Evolutionary conservation across 768 basidiomycete species (phyloP), one percentile per base, ranked within the genome.

Genomic region (Russula ochroleuca): DNA sequence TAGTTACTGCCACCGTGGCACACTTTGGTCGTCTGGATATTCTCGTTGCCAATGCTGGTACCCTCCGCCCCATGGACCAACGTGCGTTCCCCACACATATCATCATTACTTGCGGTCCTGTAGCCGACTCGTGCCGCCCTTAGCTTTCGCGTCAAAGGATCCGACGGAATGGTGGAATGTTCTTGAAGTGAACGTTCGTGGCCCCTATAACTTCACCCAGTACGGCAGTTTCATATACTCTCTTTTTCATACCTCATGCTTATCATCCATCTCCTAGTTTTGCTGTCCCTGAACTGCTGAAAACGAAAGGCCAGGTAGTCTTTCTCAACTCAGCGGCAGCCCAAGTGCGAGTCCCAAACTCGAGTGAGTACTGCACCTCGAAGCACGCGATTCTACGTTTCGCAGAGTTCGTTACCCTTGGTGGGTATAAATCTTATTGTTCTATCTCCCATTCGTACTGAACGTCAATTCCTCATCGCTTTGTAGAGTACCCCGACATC

Each of bases 171-270:
- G 65, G 65, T 66, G 61, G 65, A 45, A 57, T 4, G 57, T 63
- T 5, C 13, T 59, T 13, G 65, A 67, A 19, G 41, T 60, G 62
- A 67, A 64, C 13, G 15, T 67, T 10, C 62, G 61, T 19, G 65
- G 65, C 1, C 38, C 57, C 1, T 64, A 63, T 47, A 59, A 63
- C 31, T 55, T 51, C 14, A 55, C 48, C 10, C 57, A 59, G 65
- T 66, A 28, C 31, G 50, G 5, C 15, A 9, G 5, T 43, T 41
- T 43, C 31, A 43, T 43, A 6, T 17, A 13, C 14, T 21, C n/a
- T n/a, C n/a, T 6, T 10, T 19, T 19, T 15, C 21, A 9, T 23
- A 8, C 7, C 23, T 3, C 31, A 47, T 7, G 19, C 28, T 45
- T 33, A 45, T 38, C 11, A n/a, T 21, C 7, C 8, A 15, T 35